phyloP scores from a whole-genome alignment of 1,139 yeast genomes.

The Saccharomyces hybrid region DNA sequence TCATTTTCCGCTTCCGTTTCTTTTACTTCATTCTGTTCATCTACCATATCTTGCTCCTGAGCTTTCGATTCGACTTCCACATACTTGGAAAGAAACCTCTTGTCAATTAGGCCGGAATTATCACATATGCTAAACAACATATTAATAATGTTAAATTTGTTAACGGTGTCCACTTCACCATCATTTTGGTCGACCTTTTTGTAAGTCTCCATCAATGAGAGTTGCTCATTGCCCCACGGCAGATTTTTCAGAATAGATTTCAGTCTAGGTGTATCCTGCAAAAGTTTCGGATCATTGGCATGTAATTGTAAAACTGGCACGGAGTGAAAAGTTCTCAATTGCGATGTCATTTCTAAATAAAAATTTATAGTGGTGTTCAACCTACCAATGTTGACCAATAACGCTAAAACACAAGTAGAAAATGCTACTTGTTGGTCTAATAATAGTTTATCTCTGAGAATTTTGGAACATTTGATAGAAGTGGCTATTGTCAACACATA shows the following conservation, averaged over 20 bases:
- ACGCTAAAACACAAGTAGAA: slow-evolving; percentile 73
- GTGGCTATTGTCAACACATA: slow-evolving; percentile 78
- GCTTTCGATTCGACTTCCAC: slow-evolving; percentile 18
- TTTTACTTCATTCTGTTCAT: not conserved
- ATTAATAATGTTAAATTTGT: slow-evolving; percentile 51
- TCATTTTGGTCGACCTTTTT: slow-evolving; percentile 7
- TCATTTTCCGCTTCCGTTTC: not conserved
- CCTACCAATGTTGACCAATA: slow-evolving; percentile 85
- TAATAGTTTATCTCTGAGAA: slow-evolving; percentile 68
- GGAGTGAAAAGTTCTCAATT: slow-evolving; percentile 84
- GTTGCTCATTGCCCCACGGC: slow-evolving; percentile 39
- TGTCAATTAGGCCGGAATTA: slow-evolving; percentile 45
- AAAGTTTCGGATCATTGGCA: slow-evolving; percentile 58
- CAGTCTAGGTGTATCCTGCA: slow-evolving; percentile 91
- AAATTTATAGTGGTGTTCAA: slow-evolving; percentile 93
- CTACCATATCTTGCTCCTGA: slow-evolving; percentile 2
- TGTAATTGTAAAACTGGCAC: slow-evolving; percentile 76
- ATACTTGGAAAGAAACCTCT: slow-evolving; percentile 31
- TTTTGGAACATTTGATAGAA: slow-evolving; percentile 75
- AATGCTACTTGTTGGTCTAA: slow-evolving; percentile 55
- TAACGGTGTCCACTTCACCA: slow-evolving; percentile 17
- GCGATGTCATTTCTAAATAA: slow-evolving; percentile 92
- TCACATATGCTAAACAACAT: slow-evolving; percentile 67
- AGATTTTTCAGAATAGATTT: slow-evolving; percentile 78
- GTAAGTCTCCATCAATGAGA: slow-evolving; percentile 44